Evolutionary conservation across 257 asterid genomes (phyloP), one percentile per base, ranked within the genome.

Genomic region (Phtheirospermum japonicum): DNA sequence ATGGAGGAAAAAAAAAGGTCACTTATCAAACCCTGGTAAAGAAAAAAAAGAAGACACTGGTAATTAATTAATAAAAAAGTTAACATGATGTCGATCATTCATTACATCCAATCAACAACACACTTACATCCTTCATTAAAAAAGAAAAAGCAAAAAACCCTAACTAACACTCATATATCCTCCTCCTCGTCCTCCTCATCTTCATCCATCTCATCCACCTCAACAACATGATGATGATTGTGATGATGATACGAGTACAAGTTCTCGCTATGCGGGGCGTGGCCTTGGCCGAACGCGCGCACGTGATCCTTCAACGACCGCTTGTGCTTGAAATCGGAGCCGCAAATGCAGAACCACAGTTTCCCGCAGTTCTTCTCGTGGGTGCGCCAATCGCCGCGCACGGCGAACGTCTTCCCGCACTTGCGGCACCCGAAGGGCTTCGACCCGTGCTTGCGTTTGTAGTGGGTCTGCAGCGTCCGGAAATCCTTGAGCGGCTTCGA

Each of bases 321-420:
- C 79, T 90, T 90, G 58, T 87, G 97, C 81, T 90, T 90, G 48
- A 90, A 90, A 58, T 90, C 97, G 4, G 96, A 90, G 16, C 97
- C 97, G 64, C 97, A 90, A 5, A 82, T 80, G 66, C 97, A 90
- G 57, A 87, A 87, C 95, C 97, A 87, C 5, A 83, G 18, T 43
- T 78, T 85, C 0, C 95, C 97, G 63, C 97, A 89, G 59, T 89
- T 90, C 71, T 90, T 90, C 77, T 90, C 97, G 34, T 90, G 97
- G 2, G 97, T 90, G 26, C 93, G 83, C 97, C 97, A 87, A 49
- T 90, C 97, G 1, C 97, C 97, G 10, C 92, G 76, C 3, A 90
- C 97, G 6, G 97, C 96, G 64, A 90, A 90, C 0, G 84, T 66
- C 74, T 90, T 90, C 20, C 72, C 77, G 62, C 97, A 87, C 30